These are phyloP conservation scores for Russula sp. DNA, from an alignment of 768 basidiomycete species.

Conservation along the genomic window DNA sequence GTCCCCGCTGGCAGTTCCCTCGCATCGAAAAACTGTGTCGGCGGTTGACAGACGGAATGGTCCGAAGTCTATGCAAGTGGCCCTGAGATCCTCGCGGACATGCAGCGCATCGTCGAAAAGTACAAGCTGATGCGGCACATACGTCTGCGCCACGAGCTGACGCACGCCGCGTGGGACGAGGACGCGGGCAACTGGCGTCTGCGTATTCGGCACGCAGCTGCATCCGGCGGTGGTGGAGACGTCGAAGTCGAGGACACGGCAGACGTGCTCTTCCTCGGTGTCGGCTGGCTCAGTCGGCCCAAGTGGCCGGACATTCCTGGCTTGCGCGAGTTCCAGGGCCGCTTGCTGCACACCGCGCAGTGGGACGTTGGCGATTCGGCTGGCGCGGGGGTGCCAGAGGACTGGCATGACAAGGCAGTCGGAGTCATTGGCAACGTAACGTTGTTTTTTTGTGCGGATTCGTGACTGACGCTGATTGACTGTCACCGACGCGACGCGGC, in stretches of 20 bases:
- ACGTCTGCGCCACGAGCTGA: constrained; percentile 42
- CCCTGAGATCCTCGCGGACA: constrained; percentile 46
- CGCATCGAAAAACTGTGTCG: constrained; percentile 5
- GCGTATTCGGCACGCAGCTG: not conserved
- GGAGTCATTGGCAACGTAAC: constrained; percentile 57
- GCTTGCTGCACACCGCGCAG: constrained; percentile 49
- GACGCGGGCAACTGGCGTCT: constrained; percentile 5
- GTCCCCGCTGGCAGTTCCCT: not conserved
- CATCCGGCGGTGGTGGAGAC: not conserved
- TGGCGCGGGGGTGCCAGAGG: constrained; percentile 34
- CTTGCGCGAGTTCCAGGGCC: constrained; percentile 49
- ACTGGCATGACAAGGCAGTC: constrained; percentile 48
- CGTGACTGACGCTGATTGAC: too few relatives aligned
- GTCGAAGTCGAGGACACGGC: constrained; percentile 44
- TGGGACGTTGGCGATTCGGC: constrained; percentile 39
- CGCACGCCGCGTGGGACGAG: constrained; percentile 13
- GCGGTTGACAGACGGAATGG: constrained; percentile 17
- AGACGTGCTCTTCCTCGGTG: constrained; percentile 53
- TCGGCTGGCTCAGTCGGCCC: constrained; percentile 52
- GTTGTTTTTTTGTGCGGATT: constrained; percentile 6
- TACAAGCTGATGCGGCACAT: constrained; percentile 50
- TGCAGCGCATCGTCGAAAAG: constrained; percentile 49
- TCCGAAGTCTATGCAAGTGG: constrained; percentile 19
- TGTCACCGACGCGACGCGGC: too few relatives aligned
- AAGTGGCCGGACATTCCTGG: constrained; percentile 63